Evolutionary conservation across 768 basidiomycete genomes (phyloP).

Genomic region (Tephrocybe sp.): DNA sequence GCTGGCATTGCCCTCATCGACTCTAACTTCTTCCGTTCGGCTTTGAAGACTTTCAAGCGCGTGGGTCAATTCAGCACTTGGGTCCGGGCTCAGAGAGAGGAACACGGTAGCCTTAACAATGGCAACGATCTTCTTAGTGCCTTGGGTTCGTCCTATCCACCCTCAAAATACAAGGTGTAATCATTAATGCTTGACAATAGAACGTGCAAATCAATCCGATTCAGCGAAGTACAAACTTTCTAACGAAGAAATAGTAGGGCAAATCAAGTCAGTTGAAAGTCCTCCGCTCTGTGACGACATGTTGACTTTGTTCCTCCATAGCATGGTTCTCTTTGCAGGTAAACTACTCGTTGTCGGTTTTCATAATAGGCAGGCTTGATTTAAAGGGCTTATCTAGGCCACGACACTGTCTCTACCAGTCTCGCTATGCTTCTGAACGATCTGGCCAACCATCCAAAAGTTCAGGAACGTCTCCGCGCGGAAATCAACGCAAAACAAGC

Average conservation of each 20-base stretch:
- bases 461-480: constrained; percentile 4
- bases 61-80: constrained; percentile 1
- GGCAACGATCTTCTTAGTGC: constrained; percentile 6
- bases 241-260: constrained; percentile 2
- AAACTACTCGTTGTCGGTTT: not conserved
- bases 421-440: constrained; percentile 6
- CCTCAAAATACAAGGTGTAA: not conserved
- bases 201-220: constrained; percentile 2
- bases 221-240: constrained; percentile 3
- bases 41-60: constrained; percentile 2
- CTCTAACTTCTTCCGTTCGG: constrained; percentile 8
- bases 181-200: not conserved
- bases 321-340: constrained; percentile 4
- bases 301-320: not conserved
- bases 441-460: not conserved
- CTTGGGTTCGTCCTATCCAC: not conserved
- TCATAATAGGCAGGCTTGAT: not conserved
- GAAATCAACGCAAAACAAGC: constrained; percentile 7
- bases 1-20: constrained; percentile 1
- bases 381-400: not conserved
- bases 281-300: not conserved
- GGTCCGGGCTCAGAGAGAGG: constrained; percentile 1
- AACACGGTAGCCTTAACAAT: constrained; percentile 2
- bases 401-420: constrained; percentile 6
- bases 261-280: constrained; percentile 1